Percentiles rank a stretch among this genome's conserved stretches.
Conservation (phyloP, 2,329 filamentous ascomycete genomes). For the Neonectria magnoliae region DNA sequence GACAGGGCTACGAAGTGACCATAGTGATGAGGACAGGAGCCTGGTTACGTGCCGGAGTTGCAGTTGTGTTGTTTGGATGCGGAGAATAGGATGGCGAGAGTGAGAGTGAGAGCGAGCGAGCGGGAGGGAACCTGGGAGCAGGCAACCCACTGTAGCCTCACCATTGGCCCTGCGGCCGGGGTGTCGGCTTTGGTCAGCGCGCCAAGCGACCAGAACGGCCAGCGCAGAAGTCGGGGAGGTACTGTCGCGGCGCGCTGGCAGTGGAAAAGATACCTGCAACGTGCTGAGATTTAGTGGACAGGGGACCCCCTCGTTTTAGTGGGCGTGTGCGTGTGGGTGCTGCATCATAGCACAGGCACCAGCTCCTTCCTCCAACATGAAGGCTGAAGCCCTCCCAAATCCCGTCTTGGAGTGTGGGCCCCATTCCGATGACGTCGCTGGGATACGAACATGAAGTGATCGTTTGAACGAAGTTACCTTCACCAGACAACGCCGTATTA, state of each 20-base stretch:
- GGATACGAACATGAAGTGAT: neutral
- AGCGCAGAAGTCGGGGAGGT: neutral
- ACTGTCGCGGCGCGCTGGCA: neutral
- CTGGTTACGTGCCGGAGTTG: neutral
- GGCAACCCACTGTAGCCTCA: conserved; percentile 1
- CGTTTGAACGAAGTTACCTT: neutral
- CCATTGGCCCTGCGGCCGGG: conserved; percentile 14
- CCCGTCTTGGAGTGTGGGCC: neutral
- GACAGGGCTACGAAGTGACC: conserved; percentile 18
- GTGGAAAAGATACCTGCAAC: neutral
- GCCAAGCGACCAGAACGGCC: conserved; percentile 6
- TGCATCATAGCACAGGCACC: conserved; percentile 16
- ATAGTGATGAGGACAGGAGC: conserved; percentile 2
- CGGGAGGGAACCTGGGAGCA: conserved; percentile 4
- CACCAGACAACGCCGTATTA: neutral
- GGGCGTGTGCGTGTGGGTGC: neutral
- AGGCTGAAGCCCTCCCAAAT: neutral
- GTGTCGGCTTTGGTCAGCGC: conserved; percentile 20
- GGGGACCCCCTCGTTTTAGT: conserved; percentile 7
- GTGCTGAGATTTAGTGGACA: neutral
- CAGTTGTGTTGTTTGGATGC: conserved; percentile 6
- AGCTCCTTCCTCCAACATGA: neutral
- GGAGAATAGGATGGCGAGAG: conserved; percentile 11
- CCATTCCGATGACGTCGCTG: neutral
- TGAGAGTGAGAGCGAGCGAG: neutral